phyloP scores from a whole-genome alignment of 768 basidiomycete genomes.

The Pisolithus orientalis region DNA sequence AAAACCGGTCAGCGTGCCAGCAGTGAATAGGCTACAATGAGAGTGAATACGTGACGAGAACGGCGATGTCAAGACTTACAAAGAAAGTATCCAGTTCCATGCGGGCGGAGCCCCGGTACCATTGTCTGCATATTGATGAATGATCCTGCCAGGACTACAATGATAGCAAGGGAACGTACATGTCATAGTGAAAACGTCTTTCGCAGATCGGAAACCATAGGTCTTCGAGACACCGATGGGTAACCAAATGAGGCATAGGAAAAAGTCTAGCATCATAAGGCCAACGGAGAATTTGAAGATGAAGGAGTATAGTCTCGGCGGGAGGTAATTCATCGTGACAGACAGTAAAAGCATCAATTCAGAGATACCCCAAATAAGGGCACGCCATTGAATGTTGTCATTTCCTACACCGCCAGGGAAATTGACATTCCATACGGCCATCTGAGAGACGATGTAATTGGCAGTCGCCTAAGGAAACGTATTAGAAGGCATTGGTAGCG shows the following conservation, averaged over 20 bases:
- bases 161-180: constrained; percentile 50
- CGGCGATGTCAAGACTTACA: constrained; percentile 39
- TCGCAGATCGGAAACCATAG: constrained; percentile 81
- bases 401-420: constrained; percentile 75
- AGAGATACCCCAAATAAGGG: constrained; percentile 77
- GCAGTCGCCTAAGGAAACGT: constrained; percentile 59
- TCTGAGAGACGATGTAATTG: constrained; percentile 83
- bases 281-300: constrained; percentile 73
- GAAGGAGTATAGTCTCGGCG: constrained; percentile 64
- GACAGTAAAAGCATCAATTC: constrained; percentile 66
- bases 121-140: constrained; percentile 51
- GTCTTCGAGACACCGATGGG: constrained; percentile 86
- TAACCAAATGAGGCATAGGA: constrained; percentile 86
- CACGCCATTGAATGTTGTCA: constrained; percentile 78
- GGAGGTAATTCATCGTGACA: constrained; percentile 81
- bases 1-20: constrained; percentile 86
- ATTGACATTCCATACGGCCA: constrained; percentile 71
- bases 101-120: constrained; percentile 81
- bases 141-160: neutral
- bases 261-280: constrained; percentile 80
- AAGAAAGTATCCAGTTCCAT: constrained; percentile 91
- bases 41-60: neutral
- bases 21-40: constrained; percentile 67
- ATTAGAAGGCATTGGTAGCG: neutral
- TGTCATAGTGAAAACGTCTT: constrained; percentile 77